Evolutionary conservation across 352 stramenopile species (phyloP), one percentile per base, ranked within the genome.

Genomic region (Phytophthora syringae): DNA sequence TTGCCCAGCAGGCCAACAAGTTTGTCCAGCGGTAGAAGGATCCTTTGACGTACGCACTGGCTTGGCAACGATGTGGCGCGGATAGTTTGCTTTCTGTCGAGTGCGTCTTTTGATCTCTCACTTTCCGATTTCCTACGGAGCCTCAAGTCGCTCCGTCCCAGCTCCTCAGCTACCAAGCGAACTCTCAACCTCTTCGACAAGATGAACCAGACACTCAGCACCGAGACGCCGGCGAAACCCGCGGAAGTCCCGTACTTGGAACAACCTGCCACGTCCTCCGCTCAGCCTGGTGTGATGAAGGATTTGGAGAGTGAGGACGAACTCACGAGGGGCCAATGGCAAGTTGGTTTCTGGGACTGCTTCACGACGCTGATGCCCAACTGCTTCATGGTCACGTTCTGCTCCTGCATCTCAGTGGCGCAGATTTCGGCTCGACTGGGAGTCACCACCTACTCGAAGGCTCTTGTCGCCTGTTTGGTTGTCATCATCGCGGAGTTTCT

Each of bases 361-460:
- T 77, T 78, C 53, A 59, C 64, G 16, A 51, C 72, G 21, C 64
- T 74, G 32, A 65, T 82, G 52, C 77, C 79, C 39, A 88, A 88
- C 71, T 67, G 59, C 32, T 56, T 80, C 52, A 79, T 83, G 72
- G 60, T 64, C 22, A 75, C 54, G 49, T 77, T 62, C 60, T 84
- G 74, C 58, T 65, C 79, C 24, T 88, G 79, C 54, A 21, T 88
- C 20, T 75, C 72, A 10, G 28, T 83, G 25, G 74, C 79, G 5
- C 77, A 88, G 55, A 79, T 79, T 40, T 61, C 64, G 6, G 20
- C 63, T 2, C 69, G 77, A 3, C 65, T 88, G 4, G 76, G 73
- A 18, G 59, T 84, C 28, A 69, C 66, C 24, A 55, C 69, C 21
- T 84, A 72, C 65, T 64, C 56, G n/a, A 69, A 60, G 25, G 54